These are phyloP conservation scores for Penicillium palitans DNA, from an alignment of 2,329 filamentous ascomycete genomes.

Conservation along the genomic window DNA sequence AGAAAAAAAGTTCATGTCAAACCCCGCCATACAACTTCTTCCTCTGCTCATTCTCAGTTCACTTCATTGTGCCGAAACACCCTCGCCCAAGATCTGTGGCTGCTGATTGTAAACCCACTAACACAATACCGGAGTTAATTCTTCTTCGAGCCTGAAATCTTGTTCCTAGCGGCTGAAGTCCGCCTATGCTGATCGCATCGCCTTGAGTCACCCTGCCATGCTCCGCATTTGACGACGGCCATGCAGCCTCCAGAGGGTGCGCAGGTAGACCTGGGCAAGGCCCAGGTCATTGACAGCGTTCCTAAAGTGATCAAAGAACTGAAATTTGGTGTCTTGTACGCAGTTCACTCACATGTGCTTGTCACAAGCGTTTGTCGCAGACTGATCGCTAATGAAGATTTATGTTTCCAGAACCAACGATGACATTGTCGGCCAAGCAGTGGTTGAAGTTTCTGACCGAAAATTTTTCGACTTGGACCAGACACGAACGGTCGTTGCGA, in stretches of 20 bases:
- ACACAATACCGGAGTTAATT: not conserved
- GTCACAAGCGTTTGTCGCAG: constrained; percentile 8
- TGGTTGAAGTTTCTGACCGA: constrained; percentile 90
- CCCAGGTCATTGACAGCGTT: constrained; percentile 83
- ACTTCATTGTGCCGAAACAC: not conserved
- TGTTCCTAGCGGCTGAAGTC: constrained; percentile 19
- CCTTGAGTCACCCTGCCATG: constrained; percentile 38
- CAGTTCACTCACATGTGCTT: constrained; percentile 23
- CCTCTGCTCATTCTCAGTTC: constrained; percentile 11
- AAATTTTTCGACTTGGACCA: constrained; percentile 88
- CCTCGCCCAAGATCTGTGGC: not conserved
- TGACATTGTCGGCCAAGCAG: constrained; percentile 92
- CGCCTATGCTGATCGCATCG: constrained; percentile 25
- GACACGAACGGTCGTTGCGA: constrained; percentile 70
- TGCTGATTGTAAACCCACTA: not conserved
- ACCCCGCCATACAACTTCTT: constrained; percentile 26
- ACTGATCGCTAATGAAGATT: constrained; percentile 20
- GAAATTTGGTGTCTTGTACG: constrained; percentile 88
- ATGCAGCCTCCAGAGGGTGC: constrained; percentile 46
- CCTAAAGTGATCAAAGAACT: constrained; percentile 91
- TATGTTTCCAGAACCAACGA: constrained; percentile 68
- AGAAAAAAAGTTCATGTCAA: constrained; percentile 34
- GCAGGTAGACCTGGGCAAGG: constrained; percentile 62
- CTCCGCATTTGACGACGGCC: constrained; percentile 36
- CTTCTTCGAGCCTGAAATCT: not conserved